Evolutionary conservation across 139 green algal species (phyloP), one percentile per base, ranked within the genome.

Genomic region (Chlorella ohadii): DNA sequence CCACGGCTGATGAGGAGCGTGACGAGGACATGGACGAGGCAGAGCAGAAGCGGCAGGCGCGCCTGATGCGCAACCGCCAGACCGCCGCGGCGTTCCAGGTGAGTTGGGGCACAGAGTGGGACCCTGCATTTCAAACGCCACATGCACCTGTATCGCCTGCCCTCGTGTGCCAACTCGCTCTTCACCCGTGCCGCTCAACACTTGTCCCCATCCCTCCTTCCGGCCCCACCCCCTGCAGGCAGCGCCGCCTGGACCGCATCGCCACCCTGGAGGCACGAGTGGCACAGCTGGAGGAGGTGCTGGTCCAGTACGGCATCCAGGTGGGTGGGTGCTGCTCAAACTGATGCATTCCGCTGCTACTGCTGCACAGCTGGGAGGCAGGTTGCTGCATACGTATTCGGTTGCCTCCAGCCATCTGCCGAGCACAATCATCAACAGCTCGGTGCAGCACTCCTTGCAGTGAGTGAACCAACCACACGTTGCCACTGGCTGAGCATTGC

Each of bases 31-130:
- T 78, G 41, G 59, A 68, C 28, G 81, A 86, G 55, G 72, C 44
- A n/a, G 72, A 34, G 87, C 87, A 25, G 73, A 79, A 11, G 84
- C 83, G 36, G 19, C 83, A 91, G 77, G 63, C 64, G 13, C 84
- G 87, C 36, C 72, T 87, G 61, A 77, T 71, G 44, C 84, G 84
- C 34, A 91, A 91, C 55, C 83, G 87, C 0, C 77, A 77, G 11
- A 89, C 87, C 1, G 87, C 87, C 34, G 87, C 87, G 7, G 61
- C 84, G n/a, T n/a, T 87, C 80, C 25, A 79, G 87, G 78, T 75
- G 36, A 27, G 74, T 70, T 31, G 6, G 16, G 34, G 9, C 7
- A 22, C 34, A 0, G 23, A 44, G 41, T 7, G 19, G 27, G 17
- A 19, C 15, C 51, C 31, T 33, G 25, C 16, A 44, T 47, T 51